Evolutionary conservation across 176 grass and related monocot genomes (phyloP), one percentile per base, ranked within the genome.

Genomic region (Avena insularis): DNA sequence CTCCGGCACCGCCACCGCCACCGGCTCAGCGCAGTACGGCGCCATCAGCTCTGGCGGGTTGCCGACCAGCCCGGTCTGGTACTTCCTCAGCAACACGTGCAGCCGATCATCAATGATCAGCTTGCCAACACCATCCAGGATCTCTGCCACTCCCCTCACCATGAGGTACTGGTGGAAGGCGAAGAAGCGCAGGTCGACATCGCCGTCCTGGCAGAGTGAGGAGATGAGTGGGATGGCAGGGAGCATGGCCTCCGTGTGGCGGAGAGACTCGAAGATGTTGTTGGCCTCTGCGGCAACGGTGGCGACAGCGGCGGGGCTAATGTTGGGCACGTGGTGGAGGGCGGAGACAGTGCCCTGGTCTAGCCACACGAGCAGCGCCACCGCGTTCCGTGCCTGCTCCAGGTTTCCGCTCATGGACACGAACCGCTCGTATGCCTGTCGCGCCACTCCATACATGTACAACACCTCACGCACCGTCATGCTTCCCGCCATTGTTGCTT

Each of bases 291-390:
- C 29, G 3, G 70, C 75, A 6, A 95, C 4, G 29, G 27, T 62
- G 61, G 20, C 45, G 14, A 90, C 8, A 40, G 19, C 29, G 9
- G 23, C 0, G 6, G 38, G 43, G 64, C 78, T 89, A 16, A 35
- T 51, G 5, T 4, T 1, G 0, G 11, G 19, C 13, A 93, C 9
- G 9, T 62, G 66, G 6, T 5, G 12, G 21, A 93, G 71, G 43
- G 83, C 71, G 13, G 86, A 16, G 23, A 87, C 29, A 29, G 66
- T 80, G 1, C 68, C 43, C 35, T 81, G 85, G 55, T 97, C 93
- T 1, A 95, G 35, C 80, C 89, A 97, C 29, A 91, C 60, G n/a
- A 95, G 79, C n/a, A 97, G 65, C 12, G 91, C 87, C 21, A 93
- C 80, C 2, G 72, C 58, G 19, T 97, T 97, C 29, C 87, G 89